Conservation (phyloP, 306 rosid genomes). For the Citrullus mucosospermus region DNA sequence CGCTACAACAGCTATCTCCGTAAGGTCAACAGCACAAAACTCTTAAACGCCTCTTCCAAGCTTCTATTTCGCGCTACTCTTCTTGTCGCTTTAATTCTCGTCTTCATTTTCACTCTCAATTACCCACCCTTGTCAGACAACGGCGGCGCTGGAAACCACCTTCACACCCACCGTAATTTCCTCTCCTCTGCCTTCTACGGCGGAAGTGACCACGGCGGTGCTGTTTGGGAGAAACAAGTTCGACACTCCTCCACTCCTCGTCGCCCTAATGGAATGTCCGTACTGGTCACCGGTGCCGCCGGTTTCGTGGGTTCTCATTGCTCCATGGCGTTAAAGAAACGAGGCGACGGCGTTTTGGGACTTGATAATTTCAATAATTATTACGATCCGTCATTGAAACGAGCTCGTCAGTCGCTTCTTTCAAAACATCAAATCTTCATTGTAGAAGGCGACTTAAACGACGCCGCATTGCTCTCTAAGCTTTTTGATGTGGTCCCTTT, state of each 20-base stretch:
- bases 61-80: constrained; percentile 78
- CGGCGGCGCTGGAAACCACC: background rate
- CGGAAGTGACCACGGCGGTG: constrained; percentile 24
- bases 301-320: constrained; percentile 79
- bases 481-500: constrained; percentile 84
- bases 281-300: constrained; percentile 78
- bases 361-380: constrained; percentile 74
- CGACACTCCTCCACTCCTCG: constrained; percentile 65
- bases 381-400: constrained; percentile 76
- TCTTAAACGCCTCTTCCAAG: constrained; percentile 77
- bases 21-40: constrained; percentile 69
- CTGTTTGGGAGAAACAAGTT: constrained; percentile 74
- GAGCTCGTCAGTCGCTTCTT: constrained; percentile 45
- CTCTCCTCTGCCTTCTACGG: constrained; percentile 61
- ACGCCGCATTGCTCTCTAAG: constrained; percentile 41
- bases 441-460: constrained; percentile 74
- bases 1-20: constrained; percentile 84
- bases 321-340: constrained; percentile 64
- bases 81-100: constrained; percentile 44
- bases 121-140: constrained; percentile 45
- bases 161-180: constrained; percentile 33
- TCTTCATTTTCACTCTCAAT: constrained; percentile 66
- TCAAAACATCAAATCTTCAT: constrained; percentile 44
- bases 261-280: constrained; percentile 55
- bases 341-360: constrained; percentile 84